Evolutionary conservation across 1,284 basidiomycete species (phyloP), one percentile per base, ranked within the genome.

Genomic region (Tranzscheliella williamsii): DNA sequence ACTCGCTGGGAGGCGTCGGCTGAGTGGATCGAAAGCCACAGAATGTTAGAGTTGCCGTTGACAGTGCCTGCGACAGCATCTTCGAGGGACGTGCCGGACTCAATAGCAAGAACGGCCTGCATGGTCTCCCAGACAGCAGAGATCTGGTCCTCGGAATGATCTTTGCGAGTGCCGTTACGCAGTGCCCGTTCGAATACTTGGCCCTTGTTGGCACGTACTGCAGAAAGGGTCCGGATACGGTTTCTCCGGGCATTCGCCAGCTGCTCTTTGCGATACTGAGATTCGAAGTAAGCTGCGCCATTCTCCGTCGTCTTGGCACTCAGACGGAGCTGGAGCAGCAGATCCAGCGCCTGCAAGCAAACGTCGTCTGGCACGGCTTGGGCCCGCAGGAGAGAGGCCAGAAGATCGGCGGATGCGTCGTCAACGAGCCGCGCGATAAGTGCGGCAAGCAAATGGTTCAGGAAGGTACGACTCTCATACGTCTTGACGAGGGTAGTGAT

Each of bases 1-100:
- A 41, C 40, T 12, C 66, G 60, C 37, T 67, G 57, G 20, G 62
- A 51, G 7, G 55, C 43, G 22, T 71, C 67, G 18, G 63, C 49
- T 18, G 61, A 58, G 42, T 75, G 67, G 27, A 75, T 57, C 9
- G 63, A 68, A 35, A 75, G 66, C 68, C 69, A 75, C 15, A 70
- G 46, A 9, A 67, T 52, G 22, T 60, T 51, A 4, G 51, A 29
- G 27, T 43, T 30, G n/a, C 49, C 51, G 27, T 42, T 40, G 38
- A 46, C 29, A 4, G 33, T 31, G 36, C 55, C 48, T 18, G 7
- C 24, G 4, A 49, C 47, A 21, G 55, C 46, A 18, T 52, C 41
- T 3, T 45, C 53, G 20, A 66, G 48, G 3, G 42, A 34, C 21
- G 54, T 45, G 20, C 62, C 56, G 9, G 62, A 65, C 30, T 70